Base-by-base conservation (phyloP, 805 yeast genomes). In the Candida sphagnicola region DNA sequence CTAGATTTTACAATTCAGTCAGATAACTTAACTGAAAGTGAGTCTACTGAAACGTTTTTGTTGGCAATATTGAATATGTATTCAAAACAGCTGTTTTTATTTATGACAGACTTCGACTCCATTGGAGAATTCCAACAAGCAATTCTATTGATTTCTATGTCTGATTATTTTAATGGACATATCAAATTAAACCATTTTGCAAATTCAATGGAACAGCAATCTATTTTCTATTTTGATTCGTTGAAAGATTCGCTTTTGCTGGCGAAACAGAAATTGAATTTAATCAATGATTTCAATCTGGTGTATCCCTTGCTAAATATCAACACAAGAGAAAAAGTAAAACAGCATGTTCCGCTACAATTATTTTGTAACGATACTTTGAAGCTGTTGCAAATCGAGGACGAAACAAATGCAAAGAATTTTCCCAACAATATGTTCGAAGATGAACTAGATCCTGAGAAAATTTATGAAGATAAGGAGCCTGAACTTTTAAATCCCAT, bases 161-260 rank as follows among this genome's bases (percentile, higher is more conserved):
- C 35, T n/a, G 16, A 21, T 14, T 19, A 13, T 11, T 23, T 33
- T 15, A 23, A 23, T 5, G 13, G 13, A 23, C 35, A 33, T 14
- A 24, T 16, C 8, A 5, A 13, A 4, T 39, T 42, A 10, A 28
- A 25, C 16, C 43, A 43, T 18, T 28, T 48, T 4, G 19, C 42
- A 8, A 34, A 33, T n/a, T 41, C 52, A 2, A 40, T 53, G 25
- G 47, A 53, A 4, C 44, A 42, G 35, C 56, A 53, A 28, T 28
- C 38, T 18, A n/a, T 28, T 13, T 25, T 16, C 21, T 41, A 35
- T 15, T 31, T 49, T 13, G 37, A 39, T 11, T 40, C 43, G 5
- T 36, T 44, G 16, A 19, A 30, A 5, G 41, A 40, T 17, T 2
- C 28, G 8, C 28, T 12, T 36, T 23, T 40, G 11, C 15, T 19